phyloP scores from a whole-genome alignment of 352 stramenopile genomes.

The Globisporangium cystogenes region DNA sequence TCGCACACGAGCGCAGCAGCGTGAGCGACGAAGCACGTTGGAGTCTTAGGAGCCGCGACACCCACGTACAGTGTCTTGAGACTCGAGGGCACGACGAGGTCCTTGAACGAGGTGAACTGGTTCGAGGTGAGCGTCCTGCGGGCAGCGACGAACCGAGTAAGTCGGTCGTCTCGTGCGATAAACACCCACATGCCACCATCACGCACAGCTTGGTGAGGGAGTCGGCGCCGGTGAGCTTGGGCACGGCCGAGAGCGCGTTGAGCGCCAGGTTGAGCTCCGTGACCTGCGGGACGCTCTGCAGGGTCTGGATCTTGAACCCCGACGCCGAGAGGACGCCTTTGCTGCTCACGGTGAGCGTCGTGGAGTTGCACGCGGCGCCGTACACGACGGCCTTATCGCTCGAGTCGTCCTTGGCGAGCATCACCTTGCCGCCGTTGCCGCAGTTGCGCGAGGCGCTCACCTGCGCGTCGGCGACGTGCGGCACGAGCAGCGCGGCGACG shows the following conservation, averaged over 20 bases:
- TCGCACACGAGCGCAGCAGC: neutral
- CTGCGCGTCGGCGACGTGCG: neutral
- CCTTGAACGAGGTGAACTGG: slow-evolving; percentile 31
- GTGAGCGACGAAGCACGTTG: too few relatives aligned
- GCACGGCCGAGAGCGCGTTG: slow-evolving; percentile 44
- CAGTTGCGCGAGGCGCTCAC: slow-evolving; percentile 12
- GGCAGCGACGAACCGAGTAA: neutral
- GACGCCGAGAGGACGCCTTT: slow-evolving; percentile 31
- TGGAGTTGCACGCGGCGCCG: slow-evolving; percentile 24
- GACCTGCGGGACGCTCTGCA: slow-evolving; percentile 41
- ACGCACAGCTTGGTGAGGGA: slow-evolving; percentile 38
- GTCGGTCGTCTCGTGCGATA: neutral
- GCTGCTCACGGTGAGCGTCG: slow-evolving; percentile 23
- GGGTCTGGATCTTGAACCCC: slow-evolving; percentile 35
- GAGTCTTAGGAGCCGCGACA: neutral
- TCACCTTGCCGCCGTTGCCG: slow-evolving; percentile 28
- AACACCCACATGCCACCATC: too few relatives aligned
- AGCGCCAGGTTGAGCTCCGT: slow-evolving; percentile 44
- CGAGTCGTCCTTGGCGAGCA: slow-evolving; percentile 29
- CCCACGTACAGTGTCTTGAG: slow-evolving; percentile 34
- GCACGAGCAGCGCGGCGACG: neutral
- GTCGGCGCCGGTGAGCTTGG: slow-evolving; percentile 18
- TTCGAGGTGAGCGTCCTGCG: slow-evolving; percentile 50
- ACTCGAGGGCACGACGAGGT: slow-evolving; percentile 30
- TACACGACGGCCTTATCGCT: slow-evolving; percentile 29